These are phyloP conservation scores for Arthromyces matolae DNA, from an alignment of 768 basidiomycete species.

Conservation along the genomic window DNA sequence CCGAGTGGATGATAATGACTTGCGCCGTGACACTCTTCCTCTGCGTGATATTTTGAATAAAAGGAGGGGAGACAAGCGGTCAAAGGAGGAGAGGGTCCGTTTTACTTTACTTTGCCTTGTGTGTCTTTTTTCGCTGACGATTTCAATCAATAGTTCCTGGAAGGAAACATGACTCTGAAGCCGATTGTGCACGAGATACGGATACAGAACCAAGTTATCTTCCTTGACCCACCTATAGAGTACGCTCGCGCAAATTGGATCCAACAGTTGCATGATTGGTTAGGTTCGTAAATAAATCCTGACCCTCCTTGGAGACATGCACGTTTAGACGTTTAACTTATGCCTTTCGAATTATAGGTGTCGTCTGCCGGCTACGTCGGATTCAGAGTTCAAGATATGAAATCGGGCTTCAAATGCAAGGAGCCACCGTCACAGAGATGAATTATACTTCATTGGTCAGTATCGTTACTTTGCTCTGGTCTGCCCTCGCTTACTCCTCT, in stretches of 20 bases:
- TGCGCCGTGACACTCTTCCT: conserved; percentile 47
- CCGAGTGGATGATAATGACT: conserved; percentile 64
- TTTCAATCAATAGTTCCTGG: conserved; percentile 54
- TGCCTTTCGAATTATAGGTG: conserved; percentile 40
- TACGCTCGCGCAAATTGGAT: conserved; percentile 89
- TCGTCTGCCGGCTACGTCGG: conserved; percentile 81
- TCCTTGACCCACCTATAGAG: conserved; percentile 96
- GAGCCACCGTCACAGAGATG: conserved; percentile 55
- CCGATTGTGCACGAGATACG: conserved; percentile 94
- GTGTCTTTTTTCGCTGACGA: background rate
- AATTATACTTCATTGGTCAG: conserved; percentile 82
- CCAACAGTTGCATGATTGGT: conserved; percentile 83
- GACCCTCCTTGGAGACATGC: no score
- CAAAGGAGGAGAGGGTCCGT: conserved; percentile 76
- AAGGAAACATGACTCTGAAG: conserved; percentile 71
- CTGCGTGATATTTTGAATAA: conserved; percentile 59
- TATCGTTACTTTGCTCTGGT: conserved; percentile 1
- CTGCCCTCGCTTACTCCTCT: background rate
- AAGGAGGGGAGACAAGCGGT: conserved; percentile 64
- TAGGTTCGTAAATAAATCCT: conserved; percentile 45
- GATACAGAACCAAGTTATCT: conserved; percentile 98
- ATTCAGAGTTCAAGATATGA: conserved; percentile 97
- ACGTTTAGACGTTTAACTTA: background rate
- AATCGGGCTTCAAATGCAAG: conserved; percentile 91
- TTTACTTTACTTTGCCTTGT: background rate